phyloP scores from a whole-genome alignment of 148 eudicot species.

The Pouteria glomerata region DNA sequence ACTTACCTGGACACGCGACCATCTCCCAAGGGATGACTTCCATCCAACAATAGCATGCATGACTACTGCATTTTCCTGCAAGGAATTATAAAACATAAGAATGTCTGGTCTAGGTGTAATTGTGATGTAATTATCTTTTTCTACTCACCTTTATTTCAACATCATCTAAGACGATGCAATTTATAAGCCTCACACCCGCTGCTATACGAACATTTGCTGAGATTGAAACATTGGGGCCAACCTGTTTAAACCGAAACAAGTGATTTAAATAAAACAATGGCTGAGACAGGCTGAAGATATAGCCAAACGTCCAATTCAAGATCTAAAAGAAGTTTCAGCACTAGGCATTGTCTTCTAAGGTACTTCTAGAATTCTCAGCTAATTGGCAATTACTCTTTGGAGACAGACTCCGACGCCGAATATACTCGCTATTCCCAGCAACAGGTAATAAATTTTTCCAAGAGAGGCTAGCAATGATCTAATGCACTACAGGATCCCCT shows the following conservation, averaged over 20 bases:
- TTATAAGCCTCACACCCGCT: conserved; percentile 68
- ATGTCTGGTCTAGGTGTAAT: neutral
- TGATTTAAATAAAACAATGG: neutral
- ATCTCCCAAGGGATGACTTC: conserved; percentile 80
- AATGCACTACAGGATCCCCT: no score
- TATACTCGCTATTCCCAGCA: neutral
- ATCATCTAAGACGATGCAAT: conserved; percentile 79
- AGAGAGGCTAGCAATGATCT: no score
- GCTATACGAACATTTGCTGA: conserved; percentile 76
- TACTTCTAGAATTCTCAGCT: neutral
- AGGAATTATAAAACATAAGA: neutral
- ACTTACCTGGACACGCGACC: conserved; percentile 90
- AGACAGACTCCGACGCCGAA: no score
- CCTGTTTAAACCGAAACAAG: conserved; percentile 32
- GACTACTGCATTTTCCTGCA: conserved; percentile 87
- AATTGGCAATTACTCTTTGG: no score
- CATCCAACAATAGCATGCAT: conserved; percentile 84
- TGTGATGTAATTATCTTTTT: neutral
- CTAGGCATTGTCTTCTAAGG: neutral
- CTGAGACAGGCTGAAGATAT: neutral
- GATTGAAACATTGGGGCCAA: conserved; percentile 85
- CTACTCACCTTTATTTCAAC: conserved; percentile 68
- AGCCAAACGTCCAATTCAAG: neutral
- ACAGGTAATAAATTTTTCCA: no score
- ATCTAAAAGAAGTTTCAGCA: neutral